Evolutionary conservation across 257 asterid genomes (phyloP).

Genomic region (Striga asiatica): DNA sequence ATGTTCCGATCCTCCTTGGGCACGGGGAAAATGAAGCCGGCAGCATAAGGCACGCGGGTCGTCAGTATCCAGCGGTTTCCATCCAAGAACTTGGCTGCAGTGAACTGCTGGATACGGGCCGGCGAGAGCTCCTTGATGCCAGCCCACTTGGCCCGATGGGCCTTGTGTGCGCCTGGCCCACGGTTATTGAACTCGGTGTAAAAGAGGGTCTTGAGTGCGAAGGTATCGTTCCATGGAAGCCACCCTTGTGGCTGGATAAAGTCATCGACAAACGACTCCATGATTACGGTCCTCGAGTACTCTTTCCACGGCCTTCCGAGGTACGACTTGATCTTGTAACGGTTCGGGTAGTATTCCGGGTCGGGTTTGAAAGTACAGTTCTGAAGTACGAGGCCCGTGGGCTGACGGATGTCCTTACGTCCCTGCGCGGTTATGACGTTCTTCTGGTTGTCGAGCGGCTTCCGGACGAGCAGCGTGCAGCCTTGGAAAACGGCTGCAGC

Average conservation of each 20-base stretch:
- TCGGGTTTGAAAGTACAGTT: slow-evolving; percentile 58
- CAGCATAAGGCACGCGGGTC: slow-evolving; percentile 32
- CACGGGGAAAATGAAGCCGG: slow-evolving; percentile 39
- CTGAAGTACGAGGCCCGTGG: slow-evolving; percentile 58
- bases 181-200: slow-evolving; percentile 70
- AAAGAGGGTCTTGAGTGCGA: slow-evolving; percentile 41
- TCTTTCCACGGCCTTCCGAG: slow-evolving; percentile 83
- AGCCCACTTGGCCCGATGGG: slow-evolving; percentile 39
- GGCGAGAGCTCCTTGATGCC: slow-evolving; percentile 65
- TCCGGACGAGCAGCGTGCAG: slow-evolving; percentile 59
- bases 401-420: slow-evolving; percentile 56
- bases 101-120: slow-evolving; percentile 41
- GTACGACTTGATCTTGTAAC: slow-evolving; percentile 33
- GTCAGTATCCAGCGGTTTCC: slow-evolving; percentile 44
- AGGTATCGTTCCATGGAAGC: slow-evolving; percentile 51
- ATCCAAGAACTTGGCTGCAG: slow-evolving; percentile 37
- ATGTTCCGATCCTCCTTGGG: slow-evolving; percentile 37
- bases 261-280: slow-evolving; percentile 63
- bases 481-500: slow-evolving; percentile 69
- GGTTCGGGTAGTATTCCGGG: slow-evolving; percentile 23
- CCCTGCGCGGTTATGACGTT: slow-evolving; percentile 82
- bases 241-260: slow-evolving; percentile 66
- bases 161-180: slow-evolving; percentile 59
- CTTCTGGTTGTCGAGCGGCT: slow-evolving; percentile 58
- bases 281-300: slow-evolving; percentile 55